Evolutionary conservation across 495 filamentous ascomycete genomes (phyloP).

Genomic region (Neurospora sp.): DNA sequence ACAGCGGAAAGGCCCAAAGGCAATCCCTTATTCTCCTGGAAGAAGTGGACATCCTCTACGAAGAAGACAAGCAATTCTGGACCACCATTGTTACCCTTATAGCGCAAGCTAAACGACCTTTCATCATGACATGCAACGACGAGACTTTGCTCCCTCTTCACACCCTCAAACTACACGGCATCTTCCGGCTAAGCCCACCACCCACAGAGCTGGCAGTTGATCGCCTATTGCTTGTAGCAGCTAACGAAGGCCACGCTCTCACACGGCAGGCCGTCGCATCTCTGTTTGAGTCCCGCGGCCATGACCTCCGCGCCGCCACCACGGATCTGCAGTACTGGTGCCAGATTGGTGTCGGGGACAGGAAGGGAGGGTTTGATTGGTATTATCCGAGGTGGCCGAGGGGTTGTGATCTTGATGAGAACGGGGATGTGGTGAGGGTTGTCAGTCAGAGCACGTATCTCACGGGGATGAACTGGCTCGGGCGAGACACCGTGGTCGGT

Average conservation of each 20-base stretch:
- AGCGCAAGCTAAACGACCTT: conserved; percentile 73
- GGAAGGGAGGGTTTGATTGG: conserved; percentile 83
- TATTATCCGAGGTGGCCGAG: conserved; percentile 66
- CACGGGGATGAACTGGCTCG: conserved; percentile 66
- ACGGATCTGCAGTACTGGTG: conserved; percentile 92
- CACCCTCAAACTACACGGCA: conserved; percentile 65
- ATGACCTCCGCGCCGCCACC: conserved; percentile 74
- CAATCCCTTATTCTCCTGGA: conserved; percentile 93
- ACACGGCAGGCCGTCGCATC: conserved; percentile 51
- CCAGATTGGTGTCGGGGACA: conserved; percentile 88
- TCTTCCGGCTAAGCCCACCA: conserved; percentile 69
- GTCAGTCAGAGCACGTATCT: conserved; percentile 74
- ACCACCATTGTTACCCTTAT: conserved; percentile 66
- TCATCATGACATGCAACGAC: conserved; percentile 91
- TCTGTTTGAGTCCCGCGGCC: conserved; percentile 55
- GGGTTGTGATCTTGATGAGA: conserved; percentile 53
- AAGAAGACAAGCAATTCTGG: conserved; percentile 96
- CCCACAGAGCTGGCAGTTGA: conserved; percentile 62
- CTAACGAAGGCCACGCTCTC: conserved; percentile 83
- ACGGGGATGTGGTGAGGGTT: conserved; percentile 61
- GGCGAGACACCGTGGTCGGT: conserved; percentile 37
- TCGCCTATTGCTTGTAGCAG: conserved; percentile 72
- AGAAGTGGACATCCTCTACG: conserved; percentile 88
- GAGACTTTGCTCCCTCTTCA: conserved; percentile 65
- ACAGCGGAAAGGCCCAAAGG: conserved; percentile 54